A percentile compares a stretch with the other conserved stretches of the same genome.
phyloP scores from a whole-genome alignment of 129 eudicot genomes.

The Arctium minus region DNA sequence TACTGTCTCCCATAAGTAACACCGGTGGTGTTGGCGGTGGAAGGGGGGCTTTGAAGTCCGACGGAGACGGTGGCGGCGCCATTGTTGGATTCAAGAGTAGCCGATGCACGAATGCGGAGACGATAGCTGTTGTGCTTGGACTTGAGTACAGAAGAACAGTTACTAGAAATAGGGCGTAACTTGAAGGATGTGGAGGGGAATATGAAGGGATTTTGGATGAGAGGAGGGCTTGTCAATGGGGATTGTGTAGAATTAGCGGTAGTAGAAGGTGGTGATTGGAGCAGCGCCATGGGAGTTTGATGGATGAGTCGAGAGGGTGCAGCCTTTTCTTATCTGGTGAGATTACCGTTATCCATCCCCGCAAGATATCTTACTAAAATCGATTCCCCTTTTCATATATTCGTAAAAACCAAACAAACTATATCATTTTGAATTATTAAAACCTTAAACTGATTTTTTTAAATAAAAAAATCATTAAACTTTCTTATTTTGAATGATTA shows the following conservation, averaged over 20 bases:
- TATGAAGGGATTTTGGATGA: slow-evolving; percentile 21
- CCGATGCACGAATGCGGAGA: slow-evolving; percentile 56
- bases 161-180: slow-evolving; percentile 14
- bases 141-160: slow-evolving; percentile 23
- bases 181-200: slow-evolving; percentile 26
- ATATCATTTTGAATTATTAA: no score
- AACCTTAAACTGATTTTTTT: no score
- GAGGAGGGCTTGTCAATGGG: neutral
- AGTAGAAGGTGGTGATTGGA: slow-evolving; percentile 22
- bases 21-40: neutral
- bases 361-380: neutral
- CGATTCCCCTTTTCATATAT: neutral
- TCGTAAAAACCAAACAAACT: no score
- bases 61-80: slow-evolving; percentile 50
- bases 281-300: slow-evolving; percentile 28
- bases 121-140: slow-evolving; percentile 34
- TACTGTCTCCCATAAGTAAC: slow-evolving; percentile 61
- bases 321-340: slow-evolving; percentile 19
- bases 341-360: slow-evolving; percentile 33
- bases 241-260: neutral
- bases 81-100: slow-evolving; percentile 63
- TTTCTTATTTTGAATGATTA: no score
- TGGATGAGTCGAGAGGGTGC: neutral
- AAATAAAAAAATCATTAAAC: no score
- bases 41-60: neutral